Percentiles rank a stretch among this genome's conserved stretches.
Evolutionary conservation across 2,329 filamentous ascomycete genomes (phyloP).

Genomic region (Graphiopsis chlorocephala): DNA sequence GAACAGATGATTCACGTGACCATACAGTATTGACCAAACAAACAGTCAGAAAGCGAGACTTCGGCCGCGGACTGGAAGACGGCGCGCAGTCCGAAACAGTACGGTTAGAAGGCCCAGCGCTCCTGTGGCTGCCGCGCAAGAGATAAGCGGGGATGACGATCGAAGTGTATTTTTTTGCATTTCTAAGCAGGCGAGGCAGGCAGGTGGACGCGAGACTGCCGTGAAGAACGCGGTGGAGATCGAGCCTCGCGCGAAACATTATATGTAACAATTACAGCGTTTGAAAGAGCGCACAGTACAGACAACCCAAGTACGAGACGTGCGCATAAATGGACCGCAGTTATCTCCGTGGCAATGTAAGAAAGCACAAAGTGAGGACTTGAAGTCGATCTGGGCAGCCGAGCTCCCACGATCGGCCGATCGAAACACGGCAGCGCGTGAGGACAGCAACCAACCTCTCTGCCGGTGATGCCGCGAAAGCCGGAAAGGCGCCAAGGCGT

Average conservation of each 20-base stretch:
- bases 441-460: no score
- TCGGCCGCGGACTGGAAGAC: neutral
- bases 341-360: neutral
- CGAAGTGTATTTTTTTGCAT: conserved; percentile 4
- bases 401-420: neutral
- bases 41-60: neutral
- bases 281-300: neutral
- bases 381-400: neutral
- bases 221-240: neutral
- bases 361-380: neutral
- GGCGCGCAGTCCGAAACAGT: neutral
- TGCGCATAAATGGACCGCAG: neutral
- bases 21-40: neutral
- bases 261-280: neutral
- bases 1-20: neutral
- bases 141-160: conserved; percentile 6
- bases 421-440: neutral
- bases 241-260: neutral
- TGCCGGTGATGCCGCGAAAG: neutral
- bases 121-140: neutral
- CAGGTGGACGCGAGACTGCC: neutral
- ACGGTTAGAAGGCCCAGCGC: neutral
- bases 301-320: neutral
- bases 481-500: neutral
- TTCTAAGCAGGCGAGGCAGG: conserved; percentile 4